These are phyloP conservation scores for Salix caprea DNA, from an alignment of 345 rosid species.

Conservation along the genomic window DNA sequence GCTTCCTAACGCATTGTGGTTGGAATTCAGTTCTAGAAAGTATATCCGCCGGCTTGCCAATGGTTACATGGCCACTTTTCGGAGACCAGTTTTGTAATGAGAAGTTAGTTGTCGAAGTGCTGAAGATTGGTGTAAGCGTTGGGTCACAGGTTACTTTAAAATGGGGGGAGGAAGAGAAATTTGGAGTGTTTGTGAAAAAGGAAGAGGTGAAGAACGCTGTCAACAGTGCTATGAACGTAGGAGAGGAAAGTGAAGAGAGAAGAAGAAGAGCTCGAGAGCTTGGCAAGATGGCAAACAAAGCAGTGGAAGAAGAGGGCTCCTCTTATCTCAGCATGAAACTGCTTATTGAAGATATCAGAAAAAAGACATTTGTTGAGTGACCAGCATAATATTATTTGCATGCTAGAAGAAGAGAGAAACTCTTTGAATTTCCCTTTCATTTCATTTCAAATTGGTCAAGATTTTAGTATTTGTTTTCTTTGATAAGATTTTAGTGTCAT, in stretches of 20 bases:
- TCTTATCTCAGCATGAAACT: neutral
- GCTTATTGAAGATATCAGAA: slow-evolving; percentile 1
- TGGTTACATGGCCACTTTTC: slow-evolving; percentile 18
- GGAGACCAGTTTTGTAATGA: slow-evolving; percentile 15
- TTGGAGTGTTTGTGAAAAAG: slow-evolving; percentile 11
- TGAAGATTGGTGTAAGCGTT: slow-evolving; percentile 5
- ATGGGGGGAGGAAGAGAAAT: slow-evolving; percentile 16
- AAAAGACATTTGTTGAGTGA: neutral
- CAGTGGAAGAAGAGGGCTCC: slow-evolving; percentile 4
- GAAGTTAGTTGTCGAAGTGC: slow-evolving; percentile 12
- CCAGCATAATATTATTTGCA: too few relatives aligned
- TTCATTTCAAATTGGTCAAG: too few relatives aligned
- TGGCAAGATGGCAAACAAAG: slow-evolving; percentile 5
- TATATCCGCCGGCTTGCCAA: neutral
- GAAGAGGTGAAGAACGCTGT: slow-evolving; percentile 6
- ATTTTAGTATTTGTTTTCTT: too few relatives aligned
- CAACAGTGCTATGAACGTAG: neutral
- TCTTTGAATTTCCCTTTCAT: too few relatives aligned
- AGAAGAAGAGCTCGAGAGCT: slow-evolving; percentile 4
- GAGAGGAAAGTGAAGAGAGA: slow-evolving; percentile 10
- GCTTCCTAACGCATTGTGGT: neutral
- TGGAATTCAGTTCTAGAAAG: slow-evolving; percentile 12
- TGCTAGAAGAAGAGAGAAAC: too few relatives aligned
- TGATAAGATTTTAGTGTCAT: too few relatives aligned
- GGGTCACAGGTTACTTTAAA: neutral